These are phyloP conservation scores for Aspergillus biplanus DNA, from an alignment of 495 filamentous ascomycete species.

Conservation along the genomic window DNA sequence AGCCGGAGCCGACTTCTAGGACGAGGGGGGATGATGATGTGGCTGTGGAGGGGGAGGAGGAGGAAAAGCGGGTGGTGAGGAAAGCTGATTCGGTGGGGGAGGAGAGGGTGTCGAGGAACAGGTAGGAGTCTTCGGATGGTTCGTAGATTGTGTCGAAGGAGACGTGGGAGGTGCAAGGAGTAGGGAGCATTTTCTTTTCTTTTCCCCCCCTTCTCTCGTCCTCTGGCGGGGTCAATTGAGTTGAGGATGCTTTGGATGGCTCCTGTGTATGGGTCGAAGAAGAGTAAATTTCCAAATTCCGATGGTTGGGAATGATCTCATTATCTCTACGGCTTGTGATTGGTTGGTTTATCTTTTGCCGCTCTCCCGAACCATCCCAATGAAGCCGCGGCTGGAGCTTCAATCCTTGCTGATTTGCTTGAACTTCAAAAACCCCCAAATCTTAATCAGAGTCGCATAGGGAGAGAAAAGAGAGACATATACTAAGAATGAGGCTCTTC, in stretches of 20 bases:
- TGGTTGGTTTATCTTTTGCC: not conserved
- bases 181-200: slow-evolving; percentile 72
- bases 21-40: slow-evolving; percentile 63
- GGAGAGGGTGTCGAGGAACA: slow-evolving; percentile 93
- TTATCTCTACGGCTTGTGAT: not conserved
- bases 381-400: not conserved
- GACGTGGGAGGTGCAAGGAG: slow-evolving; percentile 89
- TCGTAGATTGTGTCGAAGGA: slow-evolving; percentile 86
- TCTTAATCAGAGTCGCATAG: not conserved
- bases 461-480: not conserved
- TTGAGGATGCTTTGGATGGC: not conserved
- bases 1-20: slow-evolving; percentile 88
- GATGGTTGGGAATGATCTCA: not conserved
- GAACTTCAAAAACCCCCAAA: too few relatives aligned
- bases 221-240: not conserved
- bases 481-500: slow-evolving; percentile 22
- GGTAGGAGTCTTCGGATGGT: slow-evolving; percentile 91
- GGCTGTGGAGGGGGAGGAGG: slow-evolving; percentile 34
- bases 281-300: not conserved
- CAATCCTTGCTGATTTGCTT: too few relatives aligned
- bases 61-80: slow-evolving; percentile 60
- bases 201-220: slow-evolving; percentile 5
- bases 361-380: not conserved
- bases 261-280: not conserved
- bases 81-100: slow-evolving; percentile 70